Evolutionary conservation across 148 eudicot species (phyloP).

Genomic region (Bassia scoparia): DNA sequence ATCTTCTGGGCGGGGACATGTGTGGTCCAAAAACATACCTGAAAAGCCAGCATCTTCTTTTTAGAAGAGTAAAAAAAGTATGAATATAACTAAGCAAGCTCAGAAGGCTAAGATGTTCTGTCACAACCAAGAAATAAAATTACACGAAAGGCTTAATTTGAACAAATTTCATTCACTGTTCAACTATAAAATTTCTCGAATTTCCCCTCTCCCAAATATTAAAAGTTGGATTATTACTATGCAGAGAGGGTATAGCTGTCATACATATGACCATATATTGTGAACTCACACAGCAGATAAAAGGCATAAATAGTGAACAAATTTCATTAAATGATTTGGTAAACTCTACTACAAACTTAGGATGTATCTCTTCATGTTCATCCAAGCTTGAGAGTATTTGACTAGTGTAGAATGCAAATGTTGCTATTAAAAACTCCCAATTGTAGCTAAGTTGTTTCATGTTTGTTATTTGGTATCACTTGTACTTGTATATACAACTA

Average conservation of each 20-base stretch:
- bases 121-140: neutral
- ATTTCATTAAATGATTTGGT: neutral
- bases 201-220: neutral
- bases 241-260: neutral
- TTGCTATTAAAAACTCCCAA: too few relatives aligned
- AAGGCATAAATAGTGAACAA: neutral
- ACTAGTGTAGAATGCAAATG: too few relatives aligned
- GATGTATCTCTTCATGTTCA: too few relatives aligned
- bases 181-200: too few relatives aligned
- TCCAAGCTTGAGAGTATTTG: too few relatives aligned
- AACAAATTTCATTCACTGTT: neutral
- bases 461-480: neutral
- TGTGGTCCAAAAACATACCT: constrained; percentile 93
- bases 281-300: neutral
- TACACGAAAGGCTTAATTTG: too few relatives aligned
- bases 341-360: too few relatives aligned
- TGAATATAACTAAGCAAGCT: neutral
- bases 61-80: neutral
- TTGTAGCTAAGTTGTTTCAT: neutral
- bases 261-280: neutral
- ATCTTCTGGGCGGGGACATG: constrained; percentile 92
- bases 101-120: neutral
- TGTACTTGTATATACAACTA: neutral
- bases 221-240: neutral
- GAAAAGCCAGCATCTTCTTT: constrained; percentile 2